Evolutionary conservation across 2,329 filamentous ascomycete species (phyloP), one percentile per base, ranked within the genome.

Genomic region (Colletotrichum viniferum): DNA sequence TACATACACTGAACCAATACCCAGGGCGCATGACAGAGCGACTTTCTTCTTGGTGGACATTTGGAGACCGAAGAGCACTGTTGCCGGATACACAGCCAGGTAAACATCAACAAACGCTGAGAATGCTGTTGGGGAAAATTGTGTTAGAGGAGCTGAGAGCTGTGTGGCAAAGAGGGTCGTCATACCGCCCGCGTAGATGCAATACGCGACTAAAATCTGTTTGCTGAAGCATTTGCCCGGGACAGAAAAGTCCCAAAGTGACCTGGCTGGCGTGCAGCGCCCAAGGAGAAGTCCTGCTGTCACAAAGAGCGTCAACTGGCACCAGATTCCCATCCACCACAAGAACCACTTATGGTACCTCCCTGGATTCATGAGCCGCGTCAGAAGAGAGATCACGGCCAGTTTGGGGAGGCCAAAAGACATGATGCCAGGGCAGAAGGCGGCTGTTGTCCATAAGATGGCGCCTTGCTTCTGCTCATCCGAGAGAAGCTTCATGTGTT

Each of bases 401-500:
- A 87, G 79, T 78, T 87, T 87, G 2, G 86, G 86, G 0, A 87
- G 69, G 3, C 77, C 81, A 63, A 87, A 86, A 5, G 84, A 83
- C 73, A 85, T 75, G 13, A 87, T 78, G 5, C 85, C 84, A 2
- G 84, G 83, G 4, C 79, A 78, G 74, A 86, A 86, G 21, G 81
- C 83, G 28, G 82, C 78, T 4, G 84, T 79, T 4, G 83, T 85
- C 77, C 81, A 87, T 56, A 84, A 78, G 21, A 83, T 79, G 55
- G 81, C 80, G 13, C 76, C 78, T 18, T 78, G 75, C 52, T 84
- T 77, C 13, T 87, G 78, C 0, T 81, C 72, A 3, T 73, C 38
- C 1, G 69, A 75, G 10, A 88, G 78, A 1, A 81, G 79, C 7
- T 65, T 74, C 32, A 83, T 80, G 76, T 88, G 86, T 55, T 80